phyloP scores from a whole-genome alignment of 1,139 yeast genomes.

The Yamadazyma buinensis region DNA sequence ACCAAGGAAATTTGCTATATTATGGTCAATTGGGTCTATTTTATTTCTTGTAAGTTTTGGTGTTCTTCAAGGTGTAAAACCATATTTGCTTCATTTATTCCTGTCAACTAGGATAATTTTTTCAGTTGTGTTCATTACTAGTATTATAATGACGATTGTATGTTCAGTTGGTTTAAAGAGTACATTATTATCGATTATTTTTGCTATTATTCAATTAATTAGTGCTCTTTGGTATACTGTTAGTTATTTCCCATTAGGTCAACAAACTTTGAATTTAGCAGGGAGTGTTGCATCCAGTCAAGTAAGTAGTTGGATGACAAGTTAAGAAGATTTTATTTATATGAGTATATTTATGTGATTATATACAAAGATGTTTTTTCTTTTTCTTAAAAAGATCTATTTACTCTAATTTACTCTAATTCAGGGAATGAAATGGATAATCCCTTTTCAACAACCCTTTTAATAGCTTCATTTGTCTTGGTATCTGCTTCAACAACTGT shows the following conservation, averaged over 20 bases:
- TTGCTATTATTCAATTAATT: slow-evolving; percentile 49
- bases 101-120: slow-evolving; percentile 51
- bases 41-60: slow-evolving; percentile 57
- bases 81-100: slow-evolving; percentile 46
- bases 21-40: slow-evolving; percentile 61
- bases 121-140: slow-evolving; percentile 44
- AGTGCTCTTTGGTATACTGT: slow-evolving; percentile 56
- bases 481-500: slow-evolving; percentile 22
- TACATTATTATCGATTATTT: slow-evolving; percentile 46
- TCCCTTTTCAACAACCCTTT: slow-evolving; percentile 43
- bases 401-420: not conserved
- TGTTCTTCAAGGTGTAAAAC: slow-evolving; percentile 50
- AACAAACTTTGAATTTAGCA: slow-evolving; percentile 51
- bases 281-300: slow-evolving; percentile 53
- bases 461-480: slow-evolving; percentile 37
- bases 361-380: slow-evolving; percentile 2
- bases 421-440: slow-evolving; percentile 33
- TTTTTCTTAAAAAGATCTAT: not conserved
- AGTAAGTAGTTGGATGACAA: slow-evolving; percentile 56
- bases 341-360: too few relatives aligned
- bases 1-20: slow-evolving; percentile 56
- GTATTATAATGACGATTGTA: slow-evolving; percentile 48
- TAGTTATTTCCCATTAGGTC: slow-evolving; percentile 62
- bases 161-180: slow-evolving; percentile 45
- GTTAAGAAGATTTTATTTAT: too few relatives aligned